These are phyloP conservation scores for Penicillium sp. DNA, from an alignment of 2,329 filamentous ascomycete species.

Conservation along the genomic window DNA sequence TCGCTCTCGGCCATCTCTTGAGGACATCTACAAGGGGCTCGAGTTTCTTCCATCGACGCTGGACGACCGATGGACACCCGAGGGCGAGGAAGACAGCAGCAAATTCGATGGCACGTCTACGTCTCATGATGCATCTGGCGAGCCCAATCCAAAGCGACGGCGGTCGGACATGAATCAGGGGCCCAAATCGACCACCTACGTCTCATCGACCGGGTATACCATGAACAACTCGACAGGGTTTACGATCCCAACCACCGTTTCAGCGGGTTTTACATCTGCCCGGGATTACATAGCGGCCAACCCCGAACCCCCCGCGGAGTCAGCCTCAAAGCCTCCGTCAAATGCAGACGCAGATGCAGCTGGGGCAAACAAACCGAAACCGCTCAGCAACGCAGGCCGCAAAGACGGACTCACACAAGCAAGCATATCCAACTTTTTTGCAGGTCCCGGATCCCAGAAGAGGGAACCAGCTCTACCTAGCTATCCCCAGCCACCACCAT, in stretches of 20 bases:
- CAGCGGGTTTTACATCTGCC: constrained; percentile 64
- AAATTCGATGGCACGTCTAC: constrained; percentile 40
- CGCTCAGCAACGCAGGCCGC: constrained; percentile 33
- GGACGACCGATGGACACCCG: constrained; percentile 68
- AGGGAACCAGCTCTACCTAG: constrained; percentile 9
- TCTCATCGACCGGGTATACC: constrained; percentile 55
- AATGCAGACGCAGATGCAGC: constrained; percentile 6
- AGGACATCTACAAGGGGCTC: constrained; percentile 53
- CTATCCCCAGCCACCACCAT: constrained; percentile 11
- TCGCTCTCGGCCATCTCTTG: constrained; percentile 59
- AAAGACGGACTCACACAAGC: constrained; percentile 50
- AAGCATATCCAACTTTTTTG: constrained; percentile 55
- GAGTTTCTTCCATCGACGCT: constrained; percentile 49
- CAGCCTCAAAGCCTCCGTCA: constrained; percentile 24
- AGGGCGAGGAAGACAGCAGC: constrained; percentile 53
- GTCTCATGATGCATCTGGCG: constrained; percentile 18
- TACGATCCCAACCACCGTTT: constrained; percentile 39
- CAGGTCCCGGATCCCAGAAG: constrained; percentile 25
- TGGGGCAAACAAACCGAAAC: constrained; percentile 29
- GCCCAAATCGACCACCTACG: constrained; percentile 31
- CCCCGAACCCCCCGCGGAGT: constrained; percentile 17
- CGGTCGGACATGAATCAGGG: constrained; percentile 27
- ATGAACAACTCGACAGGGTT: constrained; percentile 55
- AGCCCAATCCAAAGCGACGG: constrained; percentile 30
- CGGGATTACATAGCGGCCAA: constrained; percentile 52